phyloP scores from a whole-genome alignment of 108 stramenopile species.

The Conticribra guillardii region DNA sequence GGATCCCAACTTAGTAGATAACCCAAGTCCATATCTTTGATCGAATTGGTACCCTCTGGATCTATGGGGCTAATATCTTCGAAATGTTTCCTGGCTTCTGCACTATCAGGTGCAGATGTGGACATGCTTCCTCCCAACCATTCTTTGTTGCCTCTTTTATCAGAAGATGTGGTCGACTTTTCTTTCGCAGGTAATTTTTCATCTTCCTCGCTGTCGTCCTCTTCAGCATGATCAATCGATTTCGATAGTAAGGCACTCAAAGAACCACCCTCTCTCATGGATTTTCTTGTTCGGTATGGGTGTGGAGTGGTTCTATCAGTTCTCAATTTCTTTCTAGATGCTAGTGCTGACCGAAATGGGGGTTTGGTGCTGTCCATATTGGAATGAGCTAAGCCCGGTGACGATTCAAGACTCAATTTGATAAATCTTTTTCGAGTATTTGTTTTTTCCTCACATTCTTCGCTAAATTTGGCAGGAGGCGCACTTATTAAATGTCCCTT shows the following conservation, averaged over 20 bases:
- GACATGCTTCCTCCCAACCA: background rate
- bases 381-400: background rate
- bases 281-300: conserved; percentile 7
- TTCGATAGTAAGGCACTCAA: conserved; percentile 43
- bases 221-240: conserved; percentile 26
- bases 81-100: conserved; percentile 20
- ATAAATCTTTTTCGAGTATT: background rate
- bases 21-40: conserved; percentile 68
- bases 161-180: background rate
- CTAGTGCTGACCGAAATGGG: conserved; percentile 12
- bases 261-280: conserved; percentile 20
- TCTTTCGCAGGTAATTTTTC: background rate
- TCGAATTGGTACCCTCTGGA: conserved; percentile 26
- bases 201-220: conserved; percentile 19
- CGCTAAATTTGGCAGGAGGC: background rate
- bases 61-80: conserved; percentile 51
- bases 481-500: no score
- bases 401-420: background rate
- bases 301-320: conserved; percentile 9
- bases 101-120: conserved; percentile 18
- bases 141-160: background rate
- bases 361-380: background rate
- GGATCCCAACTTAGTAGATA: conserved; percentile 88
- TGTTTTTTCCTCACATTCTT: background rate
- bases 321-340: conserved; percentile 24